Evolutionary conservation across 441 rosid species (phyloP), one percentile per base, ranked within the genome.

Genomic region (Francoa sonchifolia): DNA sequence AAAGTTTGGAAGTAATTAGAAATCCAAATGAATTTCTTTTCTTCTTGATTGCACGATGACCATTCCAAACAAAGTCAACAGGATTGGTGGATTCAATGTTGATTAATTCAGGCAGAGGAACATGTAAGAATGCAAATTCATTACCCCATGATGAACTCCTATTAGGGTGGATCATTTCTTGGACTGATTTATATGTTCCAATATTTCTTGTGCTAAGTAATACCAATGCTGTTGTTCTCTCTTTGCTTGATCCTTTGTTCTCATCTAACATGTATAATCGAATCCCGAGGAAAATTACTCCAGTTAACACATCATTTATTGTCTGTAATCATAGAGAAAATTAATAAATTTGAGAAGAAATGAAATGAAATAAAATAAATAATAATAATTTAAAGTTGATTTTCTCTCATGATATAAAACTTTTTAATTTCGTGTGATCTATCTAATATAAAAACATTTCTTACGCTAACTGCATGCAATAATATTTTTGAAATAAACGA

Each of bases 81-180:
- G 80, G 78, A 28, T 71, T 31, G 3, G 16, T 12, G 7, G 14
- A 13, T 6, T 42, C 47, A 5, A 25, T 18, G 20, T 13, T 37
- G 10, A 29, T 22, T 1, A 58, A 25, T 6, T 59, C 27, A 0
- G 71, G 72, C 14, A 77, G 0, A 0, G 74, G 8, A 1, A 77
- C 52, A 8, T 55, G 57, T 46, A 77, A 44, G 57, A 66, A 63
- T 0, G 52, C 42, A 2, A 77, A 63, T 6, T 34, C 47, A 48
- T 76, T 76, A 1, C 84, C 77, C 80, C 77, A 76, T 0, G 64
- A 61, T 0, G 55, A 40, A 3, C 58, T 44, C 0, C 62, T 36
- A 25, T 54, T 44, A 20, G 77, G 62, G 10, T 33, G 46, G 3
- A 47, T 39, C 84, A 76, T 73, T 28, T 73, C 84, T 57, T 52